Evolutionary conservation across 1,139 yeast species (phyloP).

Genomic region (Arxiozyma slooffiae): DNA sequence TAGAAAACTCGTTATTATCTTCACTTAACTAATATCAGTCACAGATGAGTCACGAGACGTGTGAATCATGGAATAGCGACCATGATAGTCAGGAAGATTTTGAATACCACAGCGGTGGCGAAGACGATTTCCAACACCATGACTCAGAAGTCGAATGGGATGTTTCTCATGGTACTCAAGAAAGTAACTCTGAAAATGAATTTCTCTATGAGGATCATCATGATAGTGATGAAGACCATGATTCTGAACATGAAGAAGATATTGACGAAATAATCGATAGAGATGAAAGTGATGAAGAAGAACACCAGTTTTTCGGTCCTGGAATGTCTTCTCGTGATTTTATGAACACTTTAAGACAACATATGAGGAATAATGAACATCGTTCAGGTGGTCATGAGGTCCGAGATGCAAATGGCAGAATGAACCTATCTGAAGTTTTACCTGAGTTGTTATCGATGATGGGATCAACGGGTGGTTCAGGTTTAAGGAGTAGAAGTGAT

Average conservation of each 20-base stretch:
- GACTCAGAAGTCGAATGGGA: not conserved
- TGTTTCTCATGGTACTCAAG: slow-evolving; percentile 6
- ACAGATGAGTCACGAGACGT: slow-evolving; percentile 1
- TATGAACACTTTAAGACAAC: slow-evolving; percentile 15
- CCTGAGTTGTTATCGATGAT: slow-evolving; percentile 36
- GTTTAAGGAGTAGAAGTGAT: slow-evolving; percentile 5
- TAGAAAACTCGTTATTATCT: not conserved
- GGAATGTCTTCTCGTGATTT: slow-evolving; percentile 16
- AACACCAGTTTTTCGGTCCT: slow-evolving; percentile 12
- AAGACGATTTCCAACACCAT: not conserved
- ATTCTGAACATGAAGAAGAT: slow-evolving; percentile 13
- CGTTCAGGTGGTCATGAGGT: slow-evolving; percentile 20
- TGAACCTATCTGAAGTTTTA: slow-evolving; percentile 24
- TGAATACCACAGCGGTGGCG: slow-evolving; percentile 4
- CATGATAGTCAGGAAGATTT: slow-evolving; percentile 1
- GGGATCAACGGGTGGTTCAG: slow-evolving; percentile 25
- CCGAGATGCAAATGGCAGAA: not conserved
- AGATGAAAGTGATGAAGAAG: slow-evolving; percentile 16
- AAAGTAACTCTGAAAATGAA: slow-evolving; percentile 14
- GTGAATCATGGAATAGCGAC: slow-evolving; percentile 9
- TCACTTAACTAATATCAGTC: not conserved
- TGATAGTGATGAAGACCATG: slow-evolving; percentile 10
- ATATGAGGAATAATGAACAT: slow-evolving; percentile 12
- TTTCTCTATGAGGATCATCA: slow-evolving; percentile 6
- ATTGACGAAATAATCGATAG: slow-evolving; percentile 3